phyloP scores from a whole-genome alignment of 73 alveolate species.

The Symbiodinium pilosum region DNA sequence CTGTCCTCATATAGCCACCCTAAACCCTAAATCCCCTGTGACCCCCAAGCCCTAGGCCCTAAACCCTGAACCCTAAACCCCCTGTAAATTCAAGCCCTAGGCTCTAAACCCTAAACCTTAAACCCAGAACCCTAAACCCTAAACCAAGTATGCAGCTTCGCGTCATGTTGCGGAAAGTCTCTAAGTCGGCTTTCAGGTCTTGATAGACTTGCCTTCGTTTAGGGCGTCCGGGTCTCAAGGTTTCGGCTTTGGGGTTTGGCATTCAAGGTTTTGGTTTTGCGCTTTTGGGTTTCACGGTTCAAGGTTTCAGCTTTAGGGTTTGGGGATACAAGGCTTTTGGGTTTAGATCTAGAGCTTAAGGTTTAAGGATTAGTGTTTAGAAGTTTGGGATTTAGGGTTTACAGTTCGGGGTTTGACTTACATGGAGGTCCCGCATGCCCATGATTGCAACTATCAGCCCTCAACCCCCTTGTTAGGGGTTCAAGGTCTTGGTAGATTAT shows the following conservation, averaged over 20 bases:
- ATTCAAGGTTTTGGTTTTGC: not conserved
- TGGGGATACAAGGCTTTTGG: not conserved
- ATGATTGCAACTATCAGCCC: too few species aligned
- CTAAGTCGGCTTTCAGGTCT: slow-evolving; percentile 68
- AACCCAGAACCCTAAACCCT: not conserved
- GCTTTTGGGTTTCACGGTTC: not conserved
- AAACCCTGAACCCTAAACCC: not conserved
- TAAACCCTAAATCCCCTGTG: not conserved
- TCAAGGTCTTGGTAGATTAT: too few species aligned
- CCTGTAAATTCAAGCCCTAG: not conserved
- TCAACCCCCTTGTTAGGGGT: too few species aligned
- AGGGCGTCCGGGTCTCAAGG: not conserved
- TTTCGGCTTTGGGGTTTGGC: not conserved
- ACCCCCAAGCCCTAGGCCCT: not conserved
- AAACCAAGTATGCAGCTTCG: too few species aligned
- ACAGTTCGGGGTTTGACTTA: not conserved
- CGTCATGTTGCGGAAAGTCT: slow-evolving; percentile 80
- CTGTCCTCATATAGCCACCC: not conserved
- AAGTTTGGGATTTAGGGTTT: not conserved
- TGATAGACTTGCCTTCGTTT: slow-evolving; percentile 52
- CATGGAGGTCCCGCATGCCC: too few species aligned
- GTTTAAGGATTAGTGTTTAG: not conserved
- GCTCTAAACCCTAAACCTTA: not conserved
- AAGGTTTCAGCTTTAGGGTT: too few species aligned
- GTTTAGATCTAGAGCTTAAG: not conserved